Conservation (phyloP, 192 early-diverging fungal species). For the Gryganskiella cystojenkinii region DNA sequence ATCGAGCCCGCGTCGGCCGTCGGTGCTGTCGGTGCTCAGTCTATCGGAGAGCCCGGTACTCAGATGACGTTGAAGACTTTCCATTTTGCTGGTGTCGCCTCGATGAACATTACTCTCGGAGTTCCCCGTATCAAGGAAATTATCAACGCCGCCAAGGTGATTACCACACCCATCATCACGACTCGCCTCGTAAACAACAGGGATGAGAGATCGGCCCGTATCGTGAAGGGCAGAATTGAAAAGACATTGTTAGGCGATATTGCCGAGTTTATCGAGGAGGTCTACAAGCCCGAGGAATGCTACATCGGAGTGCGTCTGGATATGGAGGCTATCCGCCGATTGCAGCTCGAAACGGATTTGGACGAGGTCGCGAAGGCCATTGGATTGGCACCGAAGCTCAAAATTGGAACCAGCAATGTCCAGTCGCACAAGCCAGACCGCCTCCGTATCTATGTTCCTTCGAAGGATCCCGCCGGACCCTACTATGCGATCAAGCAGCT, state of each 20-base stretch:
- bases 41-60: slow-evolving; percentile 98
- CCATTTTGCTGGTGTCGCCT: slow-evolving; percentile 99
- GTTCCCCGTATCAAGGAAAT: slow-evolving; percentile 99
- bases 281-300: slow-evolving; percentile 79
- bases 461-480: slow-evolving; percentile 68
- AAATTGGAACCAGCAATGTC: slow-evolving; percentile 80
- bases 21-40: slow-evolving; percentile 96
- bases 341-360: slow-evolving; percentile 92
- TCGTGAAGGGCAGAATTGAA: slow-evolving; percentile 97
- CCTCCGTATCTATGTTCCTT: slow-evolving; percentile 73
- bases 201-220: slow-evolving; percentile 83
- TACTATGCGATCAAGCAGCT: slow-evolving; percentile 84
- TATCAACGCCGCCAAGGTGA: slow-evolving; percentile 98
- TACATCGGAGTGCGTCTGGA: slow-evolving; percentile 87
- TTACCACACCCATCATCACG: slow-evolving; percentile 92
- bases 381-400: slow-evolving; percentile 84
- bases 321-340: slow-evolving; percentile 80
- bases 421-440: slow-evolving; percentile 67
- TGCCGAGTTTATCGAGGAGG: slow-evolving; percentile 94
- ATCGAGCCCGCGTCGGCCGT: slow-evolving; percentile 97
- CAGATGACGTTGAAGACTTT: slow-evolving; percentile 99
- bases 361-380: slow-evolving; percentile 84
- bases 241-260: slow-evolving; percentile 92
- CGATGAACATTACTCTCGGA: slow-evolving; percentile 99
- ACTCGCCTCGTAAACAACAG: slow-evolving; percentile 75